Conservation (phyloP, 768 basidiomycete genomes). For the Mycena rebaudengoi region DNA sequence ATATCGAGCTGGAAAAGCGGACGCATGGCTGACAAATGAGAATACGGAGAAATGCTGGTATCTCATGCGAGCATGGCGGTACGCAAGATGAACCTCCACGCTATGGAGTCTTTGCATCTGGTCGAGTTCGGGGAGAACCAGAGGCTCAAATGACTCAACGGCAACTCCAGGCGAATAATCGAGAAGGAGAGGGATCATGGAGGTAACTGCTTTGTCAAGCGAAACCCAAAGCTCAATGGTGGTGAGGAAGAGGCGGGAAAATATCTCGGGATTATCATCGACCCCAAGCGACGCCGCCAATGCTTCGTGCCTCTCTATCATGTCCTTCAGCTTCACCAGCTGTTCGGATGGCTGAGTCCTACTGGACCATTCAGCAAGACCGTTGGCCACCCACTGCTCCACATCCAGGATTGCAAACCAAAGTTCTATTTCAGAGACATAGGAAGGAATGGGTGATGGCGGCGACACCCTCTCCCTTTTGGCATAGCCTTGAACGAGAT, state of each 20-base stretch:
- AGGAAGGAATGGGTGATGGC: background rate
- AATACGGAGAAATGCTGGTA: conserved; percentile 43
- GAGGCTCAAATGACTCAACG: conserved; percentile 42
- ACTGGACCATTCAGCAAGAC: background rate
- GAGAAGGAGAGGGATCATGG: conserved; percentile 45
- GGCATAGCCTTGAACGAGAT: background rate
- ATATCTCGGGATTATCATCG: conserved; percentile 43
- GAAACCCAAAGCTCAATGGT: conserved; percentile 58
- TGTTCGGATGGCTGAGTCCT: background rate
- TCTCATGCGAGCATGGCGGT: conserved; percentile 31
- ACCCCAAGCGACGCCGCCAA: conserved; percentile 36
- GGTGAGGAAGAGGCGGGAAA: conserved; percentile 55
- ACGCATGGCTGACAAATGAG: conserved; percentile 13
- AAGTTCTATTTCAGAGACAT: background rate
- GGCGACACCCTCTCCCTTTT: background rate
- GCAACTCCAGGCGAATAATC: conserved; percentile 58
- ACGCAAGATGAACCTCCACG: conserved; percentile 40
- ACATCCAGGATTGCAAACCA: background rate
- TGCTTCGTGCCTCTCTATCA: conserved; percentile 33
- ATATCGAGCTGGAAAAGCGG: conserved; percentile 46
- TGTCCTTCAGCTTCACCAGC: background rate
- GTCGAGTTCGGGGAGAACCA: conserved; percentile 46
- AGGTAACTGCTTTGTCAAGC: conserved; percentile 47
- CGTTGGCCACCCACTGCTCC: background rate
- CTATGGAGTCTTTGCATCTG: conserved; percentile 36